Conservation (phyloP, 73 alveolate genomes). For the Loxodes magnus region DNA sequence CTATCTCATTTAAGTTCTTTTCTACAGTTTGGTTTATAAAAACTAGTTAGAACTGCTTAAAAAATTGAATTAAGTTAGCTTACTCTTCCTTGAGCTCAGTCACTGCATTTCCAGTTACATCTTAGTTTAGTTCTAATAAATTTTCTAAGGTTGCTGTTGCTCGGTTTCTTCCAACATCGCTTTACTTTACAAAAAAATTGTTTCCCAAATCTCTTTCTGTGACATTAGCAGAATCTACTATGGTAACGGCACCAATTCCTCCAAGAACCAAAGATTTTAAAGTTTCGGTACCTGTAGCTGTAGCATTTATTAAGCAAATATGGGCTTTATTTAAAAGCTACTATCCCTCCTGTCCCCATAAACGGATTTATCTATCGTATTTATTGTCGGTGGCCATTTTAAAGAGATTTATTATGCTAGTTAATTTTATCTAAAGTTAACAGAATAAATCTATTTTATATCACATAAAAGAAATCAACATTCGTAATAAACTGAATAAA, state of each 20-base stretch:
- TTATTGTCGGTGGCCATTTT: slow-evolving; percentile 56
- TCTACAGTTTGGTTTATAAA: slow-evolving; percentile 34
- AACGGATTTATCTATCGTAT: slow-evolving; percentile 67
- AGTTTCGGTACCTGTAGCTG: slow-evolving; percentile 65
- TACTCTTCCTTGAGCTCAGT: slow-evolving; percentile 14
- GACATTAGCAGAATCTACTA: slow-evolving; percentile 66
- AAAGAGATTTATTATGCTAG: no score
- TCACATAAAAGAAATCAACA: no score
- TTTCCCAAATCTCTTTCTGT: slow-evolving; percentile 73
- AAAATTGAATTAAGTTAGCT: slow-evolving; percentile 12
- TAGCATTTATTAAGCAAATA: slow-evolving; percentile 32
- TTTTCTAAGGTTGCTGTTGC: slow-evolving; percentile 59
- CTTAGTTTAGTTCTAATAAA: slow-evolving; percentile 80
- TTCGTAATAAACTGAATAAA: no score
- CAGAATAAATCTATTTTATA: no score
- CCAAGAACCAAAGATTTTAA: slow-evolving; percentile 85
- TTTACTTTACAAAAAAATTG: slow-evolving; percentile 75
- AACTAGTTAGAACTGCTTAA: slow-evolving; percentile 21
- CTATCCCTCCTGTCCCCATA: slow-evolving; percentile 64
- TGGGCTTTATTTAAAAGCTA: slow-evolving; percentile 27
- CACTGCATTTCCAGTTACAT: slow-evolving; percentile 68
- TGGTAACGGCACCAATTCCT: slow-evolving; percentile 70
- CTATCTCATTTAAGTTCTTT: slow-evolving; percentile 11
- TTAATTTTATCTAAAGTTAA: no score
- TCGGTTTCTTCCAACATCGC: slow-evolving; percentile 51